Base-by-base conservation (phyloP, 306 rosid species). In the Inga oerstediana region DNA sequence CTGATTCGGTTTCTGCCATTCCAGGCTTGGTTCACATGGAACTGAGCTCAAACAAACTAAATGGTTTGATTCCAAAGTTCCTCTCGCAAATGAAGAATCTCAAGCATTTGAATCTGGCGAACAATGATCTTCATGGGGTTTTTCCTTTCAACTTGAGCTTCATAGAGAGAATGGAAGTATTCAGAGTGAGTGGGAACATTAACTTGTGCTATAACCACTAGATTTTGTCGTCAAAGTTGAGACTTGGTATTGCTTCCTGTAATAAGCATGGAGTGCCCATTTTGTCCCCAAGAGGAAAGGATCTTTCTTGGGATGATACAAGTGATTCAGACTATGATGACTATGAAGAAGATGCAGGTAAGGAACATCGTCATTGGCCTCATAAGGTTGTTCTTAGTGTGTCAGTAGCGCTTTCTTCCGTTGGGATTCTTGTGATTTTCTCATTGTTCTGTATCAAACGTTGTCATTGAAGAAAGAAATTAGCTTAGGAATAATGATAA, bases 311-410 rank as follows among this genome's bases (percentile, higher is more conserved):
- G 11, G 88, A 79, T 84, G 90, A 84, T 76, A 65, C 78, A n/a
- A 69, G 44, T 62, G 84, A 75, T 69, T 76, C 80, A 6, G 93
- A 91, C 73, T 85, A 64, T 35, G 86, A 85, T 84, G 87, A 62
- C 30, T 91, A 68, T 45, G 80, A 81, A 35, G 66, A 80, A 22
- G 75, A 19, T 46, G 79, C 75, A 44, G 88, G 79, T 84, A 83
- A 79, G 51, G 90, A 82, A 44, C 90, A 80, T 43, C 98, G 90
- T 83, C 93, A 84, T 44, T 91, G 98, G 20, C 94, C 97, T 30
- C 93, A 84, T 49, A 95, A 95, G 91, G 85, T 91, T 44, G 98
- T 95, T 83, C 97, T 95, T 85, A 98, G 97, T 48, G 93, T 93
- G 67, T 97, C 98, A 44, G 92, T 95, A 81, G 94, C 89, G 10